Evolutionary conservation across 2,329 filamentous ascomycete species (phyloP), one percentile per base, ranked within the genome.

Genomic region (Cryphonectria radicalis): DNA sequence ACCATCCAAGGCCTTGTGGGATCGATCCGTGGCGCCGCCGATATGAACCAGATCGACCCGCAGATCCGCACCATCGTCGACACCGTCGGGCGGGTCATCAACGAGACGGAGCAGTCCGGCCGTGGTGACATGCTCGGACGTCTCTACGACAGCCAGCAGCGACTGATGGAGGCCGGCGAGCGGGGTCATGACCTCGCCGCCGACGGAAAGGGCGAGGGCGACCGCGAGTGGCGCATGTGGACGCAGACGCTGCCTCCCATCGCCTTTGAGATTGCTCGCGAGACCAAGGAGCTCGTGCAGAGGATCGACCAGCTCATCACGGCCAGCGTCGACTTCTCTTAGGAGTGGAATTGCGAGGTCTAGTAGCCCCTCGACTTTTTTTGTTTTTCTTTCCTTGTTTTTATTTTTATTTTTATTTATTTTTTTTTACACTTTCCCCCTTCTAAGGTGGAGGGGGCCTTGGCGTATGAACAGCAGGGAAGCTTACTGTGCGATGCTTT

Each of bases 201-300:
- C 50, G 81, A 85, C 3, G 86, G 85, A 64, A 81, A 84, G 22
- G 84, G 84, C 57, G 82, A 88, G 63, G 84, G 85, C 59, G 84
- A 86, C 68, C 82, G 85, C 72, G 85, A 88, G 74, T 90, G 88
- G 88, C 85, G 85, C 73, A 84, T 86, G 77, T 91, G 91, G 84
- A 91, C 88, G 69, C 90, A 92, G 79, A 90, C 89, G 40, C 82
- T 97, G 66, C 93, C 93, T 14, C 93, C 93, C 2, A 90, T 96
- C 75, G 93, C 93, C n/a, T 97, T 97, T 80, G 92, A 94, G 81
- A 92, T 95, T 78, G 93, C 92, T 8, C 87, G 92, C 72, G 92
- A 94, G 81, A 92, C 92, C 67, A 96, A 95, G 84, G 93, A 93
- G 78, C 82, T 93, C 72, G 87, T 89, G 57, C 76, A 77, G 71